These are phyloP conservation scores for Dioszegia aurantiaca DNA, from an alignment of 768 basidiomycete species.

Conservation along the genomic window DNA sequence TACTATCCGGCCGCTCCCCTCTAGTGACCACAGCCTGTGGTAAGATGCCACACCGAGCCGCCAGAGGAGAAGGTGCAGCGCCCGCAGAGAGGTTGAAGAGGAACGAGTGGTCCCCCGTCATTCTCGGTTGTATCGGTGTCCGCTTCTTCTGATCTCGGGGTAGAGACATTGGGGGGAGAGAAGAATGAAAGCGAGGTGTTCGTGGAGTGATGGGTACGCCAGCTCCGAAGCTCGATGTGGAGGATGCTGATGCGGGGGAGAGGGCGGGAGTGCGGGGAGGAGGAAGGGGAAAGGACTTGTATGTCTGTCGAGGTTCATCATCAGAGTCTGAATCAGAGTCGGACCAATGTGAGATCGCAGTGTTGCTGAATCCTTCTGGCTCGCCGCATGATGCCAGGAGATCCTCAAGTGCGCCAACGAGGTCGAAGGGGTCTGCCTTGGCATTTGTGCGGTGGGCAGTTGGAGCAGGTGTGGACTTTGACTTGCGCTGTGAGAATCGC, in stretches of 20 bases:
- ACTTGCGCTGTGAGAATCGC: conserved; percentile 1
- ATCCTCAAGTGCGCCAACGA: conserved; percentile 18
- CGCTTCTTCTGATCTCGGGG: conserved; percentile 16
- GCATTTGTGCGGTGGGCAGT: background rate
- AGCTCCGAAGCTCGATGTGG: conserved; percentile 4
- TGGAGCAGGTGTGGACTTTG: background rate
- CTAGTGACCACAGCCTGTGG: background rate
- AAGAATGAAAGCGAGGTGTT: conserved; percentile 9
- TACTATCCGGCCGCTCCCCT: conserved; percentile 1
- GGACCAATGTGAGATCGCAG: background rate
- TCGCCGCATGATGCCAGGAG: conserved; percentile 19
- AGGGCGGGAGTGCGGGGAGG: conserved; percentile 4
- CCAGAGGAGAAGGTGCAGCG: background rate
- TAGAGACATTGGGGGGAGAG: conserved; percentile 1
- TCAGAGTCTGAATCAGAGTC: conserved; percentile 10
- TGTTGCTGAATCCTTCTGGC: background rate
- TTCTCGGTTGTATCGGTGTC: background rate
- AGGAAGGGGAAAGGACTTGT: conserved; percentile 9
- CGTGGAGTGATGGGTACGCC: background rate
- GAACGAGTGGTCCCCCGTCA: conserved; percentile 17
- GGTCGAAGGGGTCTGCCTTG: conserved; percentile 11
- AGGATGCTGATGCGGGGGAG: conserved; percentile 5
- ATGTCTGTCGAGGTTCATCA: background rate
- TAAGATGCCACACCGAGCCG: background rate
- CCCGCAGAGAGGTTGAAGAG: conserved; percentile 10